Conservation (phyloP, 352 stramenopile species). For the Phytopythium chamaehyphon region DNA sequence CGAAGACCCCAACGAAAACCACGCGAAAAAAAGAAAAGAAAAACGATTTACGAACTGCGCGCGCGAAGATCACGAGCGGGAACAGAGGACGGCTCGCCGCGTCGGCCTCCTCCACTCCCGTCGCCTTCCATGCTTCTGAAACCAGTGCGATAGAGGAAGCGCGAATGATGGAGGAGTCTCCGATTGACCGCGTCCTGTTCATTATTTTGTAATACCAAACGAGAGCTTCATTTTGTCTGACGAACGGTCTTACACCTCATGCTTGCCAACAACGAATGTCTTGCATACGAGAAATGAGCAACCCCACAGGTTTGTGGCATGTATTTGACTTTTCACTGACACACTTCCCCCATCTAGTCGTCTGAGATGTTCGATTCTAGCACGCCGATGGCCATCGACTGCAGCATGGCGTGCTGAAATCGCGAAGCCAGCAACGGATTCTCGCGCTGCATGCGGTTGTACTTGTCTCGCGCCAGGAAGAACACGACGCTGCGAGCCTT, state of each 20-base stretch:
- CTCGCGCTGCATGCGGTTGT: conserved; percentile 59
- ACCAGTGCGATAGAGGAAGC: conserved; percentile 25
- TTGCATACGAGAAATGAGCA: no score
- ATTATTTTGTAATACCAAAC: conserved; percentile 37
- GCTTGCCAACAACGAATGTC: no score
- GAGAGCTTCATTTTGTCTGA: conserved; percentile 1
- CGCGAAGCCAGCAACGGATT: conserved; percentile 64
- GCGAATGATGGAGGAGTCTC: conserved; percentile 3
- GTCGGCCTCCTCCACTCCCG: neutral
- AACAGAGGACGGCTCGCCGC: conserved; percentile 3
- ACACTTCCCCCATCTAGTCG: conserved; percentile 29
- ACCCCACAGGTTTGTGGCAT: neutral
- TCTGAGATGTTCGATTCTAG: conserved; percentile 84
- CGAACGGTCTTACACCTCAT: no score
- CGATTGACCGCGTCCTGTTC: conserved; percentile 10
- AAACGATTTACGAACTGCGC: conserved; percentile 5
- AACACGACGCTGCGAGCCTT: conserved; percentile 70
- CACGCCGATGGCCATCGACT: conserved; percentile 80
- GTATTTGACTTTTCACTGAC: neutral
- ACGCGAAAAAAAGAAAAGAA: conserved; percentile 4
- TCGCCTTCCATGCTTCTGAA: conserved; percentile 14
- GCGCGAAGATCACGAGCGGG: conserved; percentile 6
- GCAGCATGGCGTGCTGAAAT: conserved; percentile 84
- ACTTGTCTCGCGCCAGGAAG: conserved; percentile 73
- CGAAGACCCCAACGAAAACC: conserved; percentile 1